Base-by-base conservation (phyloP, 306 rosid genomes). In the Fagus crenata region DNA sequence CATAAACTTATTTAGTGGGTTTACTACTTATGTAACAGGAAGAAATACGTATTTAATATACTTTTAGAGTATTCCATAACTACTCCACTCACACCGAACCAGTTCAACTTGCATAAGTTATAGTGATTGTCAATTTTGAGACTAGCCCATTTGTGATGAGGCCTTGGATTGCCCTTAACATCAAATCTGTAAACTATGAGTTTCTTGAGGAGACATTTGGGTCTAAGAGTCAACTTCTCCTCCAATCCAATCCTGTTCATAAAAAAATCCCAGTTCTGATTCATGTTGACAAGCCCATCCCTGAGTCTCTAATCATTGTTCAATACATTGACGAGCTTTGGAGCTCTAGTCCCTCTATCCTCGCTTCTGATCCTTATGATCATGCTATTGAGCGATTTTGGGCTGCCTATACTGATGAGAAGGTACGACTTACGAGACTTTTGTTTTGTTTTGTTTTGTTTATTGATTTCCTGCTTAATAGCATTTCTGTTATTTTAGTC, bases 181-280 rank as follows among this genome's bases (percentile, higher is more conserved):
- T 86, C 3, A 90, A 90, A 53, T 71, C 89, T 4, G 71, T 85
- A 22, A 32, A 81, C 3, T 88, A 90, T 22, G 85, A 83, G 18
- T 83, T 77, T 75, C 55, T 75, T 18, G 72, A 90, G 18, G 88
- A 86, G 80, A 35, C 61, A 0, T 35, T 86, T 11, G 77, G 56
- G 0, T 0, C 85, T 53, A 90, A 90, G 78, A 84, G 87, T 71
- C 73, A 69, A 67, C 90, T 90, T 75, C 86, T 88, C 36, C 87
- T 90, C 60, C 78, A 85, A 58, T 85, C 92, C 6, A 90, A 88
- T 70, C 92, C 89, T 0, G 83, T 90, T 3, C 46, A 86, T 82
- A 79, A 90, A 82, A 90, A 85, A 73, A 60, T 88, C 70, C 90
- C 89, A 0, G 89, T 88, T 83, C 89, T 90, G 5, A 70, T 90